These are phyloP conservation scores for Ceratocystiopsis minuta DNA, from an alignment of 2,329 filamentous ascomycete species.

Conservation along the genomic window DNA sequence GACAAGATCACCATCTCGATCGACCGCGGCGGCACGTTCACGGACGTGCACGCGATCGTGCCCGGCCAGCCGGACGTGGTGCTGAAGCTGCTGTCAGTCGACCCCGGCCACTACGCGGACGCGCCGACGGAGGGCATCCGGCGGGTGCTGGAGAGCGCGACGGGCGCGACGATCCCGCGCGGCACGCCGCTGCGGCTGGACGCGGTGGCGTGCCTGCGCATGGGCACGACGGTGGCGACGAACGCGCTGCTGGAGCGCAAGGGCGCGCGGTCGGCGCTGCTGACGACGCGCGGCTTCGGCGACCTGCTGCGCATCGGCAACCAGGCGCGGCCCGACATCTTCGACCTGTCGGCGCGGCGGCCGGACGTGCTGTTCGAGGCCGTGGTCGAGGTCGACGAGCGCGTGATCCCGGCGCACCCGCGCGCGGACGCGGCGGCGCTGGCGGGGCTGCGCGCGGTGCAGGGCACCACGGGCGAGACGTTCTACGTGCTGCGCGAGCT, in stretches of 20 bases:
- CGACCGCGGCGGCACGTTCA: slow-evolving; percentile 1
- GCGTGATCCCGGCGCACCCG: slow-evolving; percentile 41
- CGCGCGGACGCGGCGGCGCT: slow-evolving; percentile 7
- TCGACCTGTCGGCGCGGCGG: slow-evolving; percentile 71
- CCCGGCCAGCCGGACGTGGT: slow-evolving; percentile 38
- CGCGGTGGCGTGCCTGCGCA: slow-evolving; percentile 31
- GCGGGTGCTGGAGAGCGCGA: slow-evolving; percentile 22
- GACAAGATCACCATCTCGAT: neutral
- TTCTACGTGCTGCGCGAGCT: slow-evolving; percentile 19
- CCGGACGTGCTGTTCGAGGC: slow-evolving; percentile 71
- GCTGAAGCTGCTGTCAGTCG: slow-evolving; percentile 51
- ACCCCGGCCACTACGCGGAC: slow-evolving; percentile 49
- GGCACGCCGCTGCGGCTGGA: slow-evolving; percentile 37
- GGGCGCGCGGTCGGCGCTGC: slow-evolving; percentile 74
- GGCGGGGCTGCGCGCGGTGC: slow-evolving; percentile 27
- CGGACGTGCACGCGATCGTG: slow-evolving; percentile 14
- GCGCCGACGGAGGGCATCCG: slow-evolving; percentile 49
- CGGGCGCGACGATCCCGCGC: slow-evolving; percentile 37
- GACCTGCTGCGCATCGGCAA: slow-evolving; percentile 83
- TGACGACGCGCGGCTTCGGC: slow-evolving; percentile 74
- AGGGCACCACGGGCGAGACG: slow-evolving; percentile 50
- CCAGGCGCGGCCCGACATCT: slow-evolving; percentile 76
- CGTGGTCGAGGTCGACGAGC: slow-evolving; percentile 74
- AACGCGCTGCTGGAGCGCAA: slow-evolving; percentile 83
- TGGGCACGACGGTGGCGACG: slow-evolving; percentile 90